phyloP scores from a whole-genome alignment of 192 early-diverging fungal genomes.

The Coemansia sp. region DNA sequence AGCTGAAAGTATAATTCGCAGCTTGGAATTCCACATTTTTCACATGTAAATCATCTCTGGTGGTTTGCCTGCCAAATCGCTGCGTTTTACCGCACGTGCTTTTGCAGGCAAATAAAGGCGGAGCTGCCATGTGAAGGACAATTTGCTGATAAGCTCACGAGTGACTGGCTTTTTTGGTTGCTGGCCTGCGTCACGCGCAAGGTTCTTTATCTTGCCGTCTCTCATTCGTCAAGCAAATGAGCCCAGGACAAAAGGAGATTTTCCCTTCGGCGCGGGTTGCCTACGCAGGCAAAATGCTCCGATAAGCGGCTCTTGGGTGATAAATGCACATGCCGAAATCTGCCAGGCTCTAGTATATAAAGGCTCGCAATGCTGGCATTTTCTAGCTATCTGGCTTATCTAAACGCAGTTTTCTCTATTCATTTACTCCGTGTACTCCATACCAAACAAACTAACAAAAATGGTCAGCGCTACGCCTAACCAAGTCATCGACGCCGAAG shows the following conservation, averaged over 20 bases:
- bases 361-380: not conserved
- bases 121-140: conserved; percentile 2
- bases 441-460: not conserved
- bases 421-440: not conserved
- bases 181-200: conserved; percentile 5
- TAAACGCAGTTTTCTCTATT: conserved; percentile 1
- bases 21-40: not conserved
- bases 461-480: conserved; percentile 29
- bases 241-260: conserved; percentile 12
- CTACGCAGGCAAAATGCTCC: conserved; percentile 18
- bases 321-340: conserved; percentile 1
- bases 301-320: conserved; percentile 16
- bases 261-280: not conserved
- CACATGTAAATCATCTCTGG: conserved; percentile 7
- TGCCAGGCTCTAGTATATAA: too few relatives aligned
- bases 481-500: conserved; percentile 53
- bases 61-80: not conserved
- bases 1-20: too few relatives aligned
- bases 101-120: not conserved
- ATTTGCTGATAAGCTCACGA: not conserved
- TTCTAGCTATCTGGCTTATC: not conserved
- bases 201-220: not conserved
- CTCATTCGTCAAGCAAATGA: not conserved
- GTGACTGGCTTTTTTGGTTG: not conserved
- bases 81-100: conserved; percentile 9